phyloP scores from a whole-genome alignment of 306 rosid species.

The Quercus ilex region DNA sequence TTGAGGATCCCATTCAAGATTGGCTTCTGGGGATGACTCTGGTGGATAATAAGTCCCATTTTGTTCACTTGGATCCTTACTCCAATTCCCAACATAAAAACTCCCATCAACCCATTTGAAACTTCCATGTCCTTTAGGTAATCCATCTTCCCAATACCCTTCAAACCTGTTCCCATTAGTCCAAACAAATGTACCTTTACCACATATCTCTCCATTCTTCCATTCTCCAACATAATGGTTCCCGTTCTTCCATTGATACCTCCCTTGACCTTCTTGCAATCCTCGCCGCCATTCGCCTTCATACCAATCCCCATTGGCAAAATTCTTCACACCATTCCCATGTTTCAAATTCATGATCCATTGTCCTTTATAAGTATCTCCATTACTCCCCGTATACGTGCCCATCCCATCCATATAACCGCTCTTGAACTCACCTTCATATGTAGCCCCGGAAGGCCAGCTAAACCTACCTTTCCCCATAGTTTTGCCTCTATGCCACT shows the following conservation, averaged over 20 bases:
- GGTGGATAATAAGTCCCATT: conserved; percentile 56
- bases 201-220: conserved; percentile 70
- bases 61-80: conserved; percentile 53
- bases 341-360: conserved; percentile 85
- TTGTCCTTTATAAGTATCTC: conserved; percentile 71
- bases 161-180: conserved; percentile 65
- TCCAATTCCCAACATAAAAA: conserved; percentile 65
- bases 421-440: conserved; percentile 84
- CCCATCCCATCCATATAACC: conserved; percentile 86
- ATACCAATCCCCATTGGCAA: conserved; percentile 61
- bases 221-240: conserved; percentile 74
- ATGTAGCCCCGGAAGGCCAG: conserved; percentile 92
- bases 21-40: conserved; percentile 33
- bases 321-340: conserved; percentile 66
- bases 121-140: conserved; percentile 72
- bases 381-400: conserved; percentile 52
- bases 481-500: conserved; percentile 70
- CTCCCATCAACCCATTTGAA: conserved; percentile 75
- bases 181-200: conserved; percentile 72
- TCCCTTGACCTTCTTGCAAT: conserved; percentile 72
- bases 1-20: conserved; percentile 74
- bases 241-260: conserved; percentile 72
- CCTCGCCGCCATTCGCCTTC: conserved; percentile 84
- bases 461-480: conserved; percentile 85
- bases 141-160: conserved; percentile 73